Evolutionary conservation across 192 early-diverging fungal genomes (phyloP).

Genomic region (Coemansia sp.): DNA sequence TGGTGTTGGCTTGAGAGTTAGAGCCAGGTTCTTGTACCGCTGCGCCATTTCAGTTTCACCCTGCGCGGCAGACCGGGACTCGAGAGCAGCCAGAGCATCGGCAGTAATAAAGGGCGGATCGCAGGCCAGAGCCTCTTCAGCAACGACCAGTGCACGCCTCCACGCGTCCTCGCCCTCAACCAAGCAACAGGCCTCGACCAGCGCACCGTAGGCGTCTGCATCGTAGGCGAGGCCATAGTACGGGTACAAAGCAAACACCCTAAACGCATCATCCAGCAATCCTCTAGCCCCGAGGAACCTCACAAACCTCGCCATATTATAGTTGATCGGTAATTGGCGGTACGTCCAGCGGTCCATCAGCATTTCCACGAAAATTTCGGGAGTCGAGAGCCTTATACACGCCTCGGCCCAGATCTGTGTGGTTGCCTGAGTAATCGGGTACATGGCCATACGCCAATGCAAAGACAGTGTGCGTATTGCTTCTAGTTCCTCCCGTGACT

Average conservation of each 20-base stretch:
- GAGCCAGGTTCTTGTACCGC: slow-evolving; percentile 27
- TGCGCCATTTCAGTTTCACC: slow-evolving; percentile 38
- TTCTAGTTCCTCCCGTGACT: slow-evolving; percentile 28
- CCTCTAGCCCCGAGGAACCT: slow-evolving; percentile 13
- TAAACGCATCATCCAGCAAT: slow-evolving; percentile 34
- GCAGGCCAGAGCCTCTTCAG: slow-evolving; percentile 27
- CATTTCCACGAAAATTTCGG: slow-evolving; percentile 23
- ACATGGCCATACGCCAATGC: slow-evolving; percentile 37
- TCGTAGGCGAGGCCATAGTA: slow-evolving; percentile 27
- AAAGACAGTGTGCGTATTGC: slow-evolving; percentile 10
- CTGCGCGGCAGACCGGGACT: slow-evolving; percentile 17
- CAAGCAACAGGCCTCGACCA: slow-evolving; percentile 42
- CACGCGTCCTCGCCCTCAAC: slow-evolving; percentile 42
- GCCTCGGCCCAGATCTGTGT: slow-evolving; percentile 34
- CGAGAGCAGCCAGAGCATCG: slow-evolving; percentile 31
- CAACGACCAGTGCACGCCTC: slow-evolving; percentile 34
- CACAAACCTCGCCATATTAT: slow-evolving; percentile 28
- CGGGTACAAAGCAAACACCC: slow-evolving; percentile 44
- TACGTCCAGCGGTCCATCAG: slow-evolving; percentile 50
- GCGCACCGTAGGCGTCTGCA: slow-evolving; percentile 35
- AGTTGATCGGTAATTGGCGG: slow-evolving; percentile 33
- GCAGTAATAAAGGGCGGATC: slow-evolving; percentile 22
- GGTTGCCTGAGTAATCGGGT: slow-evolving; percentile 40
- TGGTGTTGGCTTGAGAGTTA: slow-evolving; percentile 4
- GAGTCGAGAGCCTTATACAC: slow-evolving; percentile 24